Percentiles rank a stretch among this genome's conserved stretches.
These are phyloP conservation scores for Termitomyces sp. DNA, from an alignment of 768 basidiomycete species.

Conservation along the genomic window DNA sequence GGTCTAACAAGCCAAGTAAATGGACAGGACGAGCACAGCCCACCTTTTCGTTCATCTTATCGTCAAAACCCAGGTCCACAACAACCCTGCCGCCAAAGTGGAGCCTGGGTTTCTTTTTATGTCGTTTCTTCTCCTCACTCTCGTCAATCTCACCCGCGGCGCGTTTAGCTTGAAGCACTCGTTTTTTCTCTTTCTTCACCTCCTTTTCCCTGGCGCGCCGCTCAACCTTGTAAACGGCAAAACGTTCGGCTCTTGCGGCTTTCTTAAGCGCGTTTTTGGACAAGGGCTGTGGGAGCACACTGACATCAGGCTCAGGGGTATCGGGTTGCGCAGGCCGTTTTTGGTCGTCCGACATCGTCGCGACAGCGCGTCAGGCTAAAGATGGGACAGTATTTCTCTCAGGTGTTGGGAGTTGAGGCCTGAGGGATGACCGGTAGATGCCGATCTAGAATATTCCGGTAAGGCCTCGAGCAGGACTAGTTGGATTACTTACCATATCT, in stretches of 20 bases:
- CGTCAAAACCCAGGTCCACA: constrained; percentile 89
- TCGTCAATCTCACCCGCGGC: constrained; percentile 60
- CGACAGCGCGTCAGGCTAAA: neutral
- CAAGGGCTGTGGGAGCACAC: constrained; percentile 25
- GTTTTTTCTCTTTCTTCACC: constrained; percentile 70
- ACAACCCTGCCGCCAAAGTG: constrained; percentile 63
- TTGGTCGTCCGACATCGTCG: constrained; percentile 8
- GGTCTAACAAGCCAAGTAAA: constrained; percentile 12
- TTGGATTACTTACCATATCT: constrained; percentile 17
- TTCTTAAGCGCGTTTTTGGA: constrained; percentile 81
- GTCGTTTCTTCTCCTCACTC: constrained; percentile 31
- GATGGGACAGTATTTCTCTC: neutral
- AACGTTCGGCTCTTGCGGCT: constrained; percentile 63
- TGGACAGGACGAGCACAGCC: constrained; percentile 19
- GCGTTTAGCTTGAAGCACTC: constrained; percentile 49
- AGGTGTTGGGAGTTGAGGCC: constrained; percentile 3
- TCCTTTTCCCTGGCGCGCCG: constrained; percentile 75
- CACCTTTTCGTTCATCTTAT: constrained; percentile 91
- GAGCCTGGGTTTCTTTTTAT: constrained; percentile 34
- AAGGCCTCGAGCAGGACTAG: constrained; percentile 15
- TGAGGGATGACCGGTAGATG: constrained; percentile 32
- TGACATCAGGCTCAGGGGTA: constrained; percentile 1
- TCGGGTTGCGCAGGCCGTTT: constrained; percentile 9
- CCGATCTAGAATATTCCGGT: constrained; percentile 35
- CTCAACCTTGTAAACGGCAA: constrained; percentile 62